These are phyloP conservation scores for Fusarium piperis DNA, from an alignment of 2,329 filamentous ascomycete species.

Conservation along the genomic window DNA sequence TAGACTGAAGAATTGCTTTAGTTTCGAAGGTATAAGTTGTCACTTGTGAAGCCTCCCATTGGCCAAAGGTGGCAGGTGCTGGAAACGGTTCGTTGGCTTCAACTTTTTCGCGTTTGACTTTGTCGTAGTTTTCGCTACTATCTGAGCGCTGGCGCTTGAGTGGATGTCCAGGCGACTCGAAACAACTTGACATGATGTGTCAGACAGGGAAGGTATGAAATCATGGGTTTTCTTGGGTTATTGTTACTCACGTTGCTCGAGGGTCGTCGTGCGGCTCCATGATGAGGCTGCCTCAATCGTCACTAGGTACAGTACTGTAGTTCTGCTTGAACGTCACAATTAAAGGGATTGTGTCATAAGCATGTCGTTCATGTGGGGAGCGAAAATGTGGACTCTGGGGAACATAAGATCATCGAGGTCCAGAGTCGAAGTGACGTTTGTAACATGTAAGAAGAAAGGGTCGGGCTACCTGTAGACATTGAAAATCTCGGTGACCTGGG, in stretches of 20 bases:
- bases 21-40: constrained; percentile 12
- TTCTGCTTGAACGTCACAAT: constrained; percentile 28
- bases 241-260: constrained; percentile 28
- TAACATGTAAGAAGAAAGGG: constrained; percentile 14
- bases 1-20: constrained; percentile 10
- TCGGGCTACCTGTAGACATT: neutral
- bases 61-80: neutral
- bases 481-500: constrained; percentile 23
- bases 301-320: constrained; percentile 5
- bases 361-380: constrained; percentile 19
- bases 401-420: constrained; percentile 13
- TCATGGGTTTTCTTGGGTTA: constrained; percentile 21
- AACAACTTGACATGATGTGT: constrained; percentile 24
- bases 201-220: constrained; percentile 25
- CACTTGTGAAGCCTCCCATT: constrained; percentile 9
- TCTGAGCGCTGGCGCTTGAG: constrained; percentile 25
- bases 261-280: constrained; percentile 27
- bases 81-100: constrained; percentile 15
- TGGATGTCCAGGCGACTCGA: constrained; percentile 13
- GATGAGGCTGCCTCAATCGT: constrained; percentile 25
- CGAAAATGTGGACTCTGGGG: constrained; percentile 27
- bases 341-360: constrained; percentile 29
- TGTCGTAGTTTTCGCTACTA: neutral
- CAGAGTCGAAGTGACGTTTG: constrained; percentile 25
- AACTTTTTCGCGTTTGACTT: constrained; percentile 24